These are phyloP conservation scores for Lasiodiplodia hormozganensis DNA, from an alignment of 2,329 filamentous ascomycete genomes.

Conservation along the genomic window DNA sequence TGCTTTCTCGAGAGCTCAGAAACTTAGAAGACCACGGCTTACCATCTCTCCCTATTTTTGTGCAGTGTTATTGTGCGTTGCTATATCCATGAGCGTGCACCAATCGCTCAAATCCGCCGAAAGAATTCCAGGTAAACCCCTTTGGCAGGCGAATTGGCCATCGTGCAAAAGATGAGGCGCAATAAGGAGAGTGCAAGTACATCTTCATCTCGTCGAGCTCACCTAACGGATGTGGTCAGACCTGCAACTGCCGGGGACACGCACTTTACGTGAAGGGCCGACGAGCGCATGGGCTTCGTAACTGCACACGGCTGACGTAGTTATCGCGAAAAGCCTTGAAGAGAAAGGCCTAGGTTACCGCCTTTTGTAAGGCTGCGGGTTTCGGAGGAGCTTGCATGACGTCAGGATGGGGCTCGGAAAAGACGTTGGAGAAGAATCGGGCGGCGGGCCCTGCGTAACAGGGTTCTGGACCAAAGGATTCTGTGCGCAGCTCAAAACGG, in stretches of 20 bases:
- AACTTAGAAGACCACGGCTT: constrained; percentile 5
- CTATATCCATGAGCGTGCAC: background rate
- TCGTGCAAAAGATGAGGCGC: background rate
- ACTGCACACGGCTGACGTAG: constrained; percentile 2
- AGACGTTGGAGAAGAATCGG: background rate
- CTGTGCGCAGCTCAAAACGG: background rate
- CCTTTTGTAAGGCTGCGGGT: constrained; percentile 11
- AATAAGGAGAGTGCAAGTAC: background rate
- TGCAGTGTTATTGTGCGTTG: background rate
- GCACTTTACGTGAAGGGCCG: background rate
- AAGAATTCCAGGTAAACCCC: background rate
- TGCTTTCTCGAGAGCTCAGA: background rate
- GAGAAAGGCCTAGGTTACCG: background rate
- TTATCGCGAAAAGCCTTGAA: background rate
- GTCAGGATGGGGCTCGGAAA: constrained; percentile 4
- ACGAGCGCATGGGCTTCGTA: background rate
- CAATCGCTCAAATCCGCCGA: constrained; percentile 6
- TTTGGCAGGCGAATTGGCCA: too few relatives aligned
- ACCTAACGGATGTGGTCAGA: constrained; percentile 1
- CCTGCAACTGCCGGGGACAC: background rate
- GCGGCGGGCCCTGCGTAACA: background rate
- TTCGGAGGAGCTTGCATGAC: background rate
- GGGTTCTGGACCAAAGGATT: background rate
- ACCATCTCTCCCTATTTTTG: background rate
- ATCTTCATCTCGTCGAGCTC: background rate